phyloP scores from a whole-genome alignment of 306 rosid genomes.

The Vachellia pachyceras region DNA sequence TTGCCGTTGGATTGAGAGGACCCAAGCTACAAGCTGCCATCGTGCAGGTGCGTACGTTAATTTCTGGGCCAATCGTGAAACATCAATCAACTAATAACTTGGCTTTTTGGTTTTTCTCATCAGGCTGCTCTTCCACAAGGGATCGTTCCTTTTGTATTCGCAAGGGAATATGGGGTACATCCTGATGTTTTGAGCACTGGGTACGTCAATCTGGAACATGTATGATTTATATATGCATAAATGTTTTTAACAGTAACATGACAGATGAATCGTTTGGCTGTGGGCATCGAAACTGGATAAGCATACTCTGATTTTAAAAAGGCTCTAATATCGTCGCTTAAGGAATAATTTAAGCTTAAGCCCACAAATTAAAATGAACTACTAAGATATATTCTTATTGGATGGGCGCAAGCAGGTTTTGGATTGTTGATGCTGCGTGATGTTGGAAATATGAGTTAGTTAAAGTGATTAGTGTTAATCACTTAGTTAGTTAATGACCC shows the following conservation, averaged over 20 bases:
- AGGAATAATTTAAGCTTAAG: background rate
- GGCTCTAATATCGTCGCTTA: background rate
- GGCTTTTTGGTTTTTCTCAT: background rate
- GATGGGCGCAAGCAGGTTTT: background rate
- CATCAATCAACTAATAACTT: too few species aligned
- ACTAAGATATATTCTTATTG: too few species aligned
- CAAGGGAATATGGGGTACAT: slow-evolving; percentile 88
- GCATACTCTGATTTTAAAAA: background rate
- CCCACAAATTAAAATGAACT: background rate
- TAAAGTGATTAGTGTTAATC: too few species aligned
- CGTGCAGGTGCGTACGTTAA: slow-evolving; percentile 47
- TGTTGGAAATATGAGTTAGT: too few species aligned
- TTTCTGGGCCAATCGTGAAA: too few species aligned
- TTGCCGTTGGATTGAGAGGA: slow-evolving; percentile 81
- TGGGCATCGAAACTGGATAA: background rate
- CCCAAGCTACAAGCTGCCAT: slow-evolving; percentile 78
- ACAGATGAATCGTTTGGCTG: background rate
- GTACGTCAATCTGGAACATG: slow-evolving; percentile 43
- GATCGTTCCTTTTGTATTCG: slow-evolving; percentile 95
- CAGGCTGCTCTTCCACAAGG: slow-evolving; percentile 99
- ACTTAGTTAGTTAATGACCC: too few species aligned
- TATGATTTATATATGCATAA: background rate
- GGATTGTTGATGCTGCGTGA: too few species aligned
- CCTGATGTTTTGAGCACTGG: slow-evolving; percentile 96
- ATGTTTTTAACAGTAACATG: background rate